Conservation (phyloP, 768 basidiomycete species). For the Termitomyces sp. region DNA sequence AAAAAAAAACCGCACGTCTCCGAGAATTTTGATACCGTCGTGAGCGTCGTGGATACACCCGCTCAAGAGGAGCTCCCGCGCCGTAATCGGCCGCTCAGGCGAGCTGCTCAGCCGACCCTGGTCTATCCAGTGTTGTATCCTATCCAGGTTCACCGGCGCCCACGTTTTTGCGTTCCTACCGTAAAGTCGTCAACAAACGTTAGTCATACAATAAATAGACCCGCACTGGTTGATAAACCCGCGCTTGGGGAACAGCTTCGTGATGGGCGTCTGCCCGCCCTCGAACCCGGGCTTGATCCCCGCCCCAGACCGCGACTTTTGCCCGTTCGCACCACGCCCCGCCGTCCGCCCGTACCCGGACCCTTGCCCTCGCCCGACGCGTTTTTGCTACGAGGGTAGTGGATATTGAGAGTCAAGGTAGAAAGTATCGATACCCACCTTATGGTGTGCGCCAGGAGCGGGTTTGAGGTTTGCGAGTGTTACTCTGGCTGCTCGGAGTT, state of each 20-base stretch:
- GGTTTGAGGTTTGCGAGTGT: constrained; percentile 72
- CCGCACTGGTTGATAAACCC: constrained; percentile 91
- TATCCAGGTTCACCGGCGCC: constrained; percentile 81
- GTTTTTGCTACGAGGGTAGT: constrained; percentile 69
- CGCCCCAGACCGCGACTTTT: constrained; percentile 87
- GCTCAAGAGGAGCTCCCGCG: constrained; percentile 75
- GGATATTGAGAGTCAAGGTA: too few relatives aligned
- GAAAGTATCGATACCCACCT: too few relatives aligned
- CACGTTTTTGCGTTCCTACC: constrained; percentile 67
- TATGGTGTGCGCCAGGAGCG: constrained; percentile 63
- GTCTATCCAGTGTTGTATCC: constrained; percentile 88
- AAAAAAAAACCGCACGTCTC: constrained; percentile 56
- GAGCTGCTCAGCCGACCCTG: constrained; percentile 75
- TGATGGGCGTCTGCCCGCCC: constrained; percentile 94
- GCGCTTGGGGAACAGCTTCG: constrained; percentile 85
- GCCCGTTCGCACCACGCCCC: constrained; percentile 92
- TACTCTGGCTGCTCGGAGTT: constrained; percentile 32
- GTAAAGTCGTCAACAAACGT: neutral
- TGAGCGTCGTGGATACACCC: constrained; percentile 85
- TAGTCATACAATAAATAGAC: neutral
- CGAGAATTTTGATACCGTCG: constrained; percentile 89
- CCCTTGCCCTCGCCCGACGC: constrained; percentile 90
- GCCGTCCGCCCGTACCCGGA: constrained; percentile 90
- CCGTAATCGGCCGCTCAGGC: constrained; percentile 81
- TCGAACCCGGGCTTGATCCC: constrained; percentile 86